Evolutionary conservation across 2,329 filamentous ascomycete species (phyloP).

Genomic region (Arthrinium puccinioides): DNA sequence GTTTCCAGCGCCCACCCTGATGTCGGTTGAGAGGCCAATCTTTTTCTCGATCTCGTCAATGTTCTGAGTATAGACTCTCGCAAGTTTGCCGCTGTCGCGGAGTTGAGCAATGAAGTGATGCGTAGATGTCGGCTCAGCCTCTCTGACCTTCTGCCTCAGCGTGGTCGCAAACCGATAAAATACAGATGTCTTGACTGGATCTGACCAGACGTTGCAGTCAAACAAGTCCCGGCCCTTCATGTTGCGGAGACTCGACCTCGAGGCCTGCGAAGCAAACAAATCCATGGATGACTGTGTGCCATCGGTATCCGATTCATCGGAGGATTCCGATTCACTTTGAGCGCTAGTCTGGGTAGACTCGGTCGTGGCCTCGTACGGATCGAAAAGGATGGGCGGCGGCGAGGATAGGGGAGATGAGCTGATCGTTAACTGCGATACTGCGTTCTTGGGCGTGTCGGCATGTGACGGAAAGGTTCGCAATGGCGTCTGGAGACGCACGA

Average conservation of each 20-base stretch:
- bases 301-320: constrained; percentile 34
- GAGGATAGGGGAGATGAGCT: constrained; percentile 52
- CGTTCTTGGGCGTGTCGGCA: constrained; percentile 15
- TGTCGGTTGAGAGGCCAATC: constrained; percentile 57
- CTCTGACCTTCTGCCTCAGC: constrained; percentile 54
- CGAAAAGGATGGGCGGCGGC: constrained; percentile 44
- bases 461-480: neutral
- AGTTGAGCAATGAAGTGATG: constrained; percentile 64
- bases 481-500: constrained; percentile 1
- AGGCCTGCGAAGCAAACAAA: constrained; percentile 30
- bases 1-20: constrained; percentile 54
- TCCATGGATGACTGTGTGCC: constrained; percentile 34
- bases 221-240: constrained; percentile 68
- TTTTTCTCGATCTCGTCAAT: constrained; percentile 68
- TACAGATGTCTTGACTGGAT: constrained; percentile 59
- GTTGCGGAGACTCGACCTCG: constrained; percentile 40
- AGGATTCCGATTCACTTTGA: constrained; percentile 25
- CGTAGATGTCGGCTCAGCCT: constrained; percentile 56
- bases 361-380: constrained; percentile 33
- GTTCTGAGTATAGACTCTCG: constrained; percentile 69
- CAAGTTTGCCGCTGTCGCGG: constrained; percentile 59
- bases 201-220: constrained; percentile 62
- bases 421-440: constrained; percentile 12
- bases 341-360: constrained; percentile 31
- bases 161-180: constrained; percentile 68